Base-by-base conservation (phyloP, 225 moss, liverwort and hornwort species). In the Climacium dendroides region DNA sequence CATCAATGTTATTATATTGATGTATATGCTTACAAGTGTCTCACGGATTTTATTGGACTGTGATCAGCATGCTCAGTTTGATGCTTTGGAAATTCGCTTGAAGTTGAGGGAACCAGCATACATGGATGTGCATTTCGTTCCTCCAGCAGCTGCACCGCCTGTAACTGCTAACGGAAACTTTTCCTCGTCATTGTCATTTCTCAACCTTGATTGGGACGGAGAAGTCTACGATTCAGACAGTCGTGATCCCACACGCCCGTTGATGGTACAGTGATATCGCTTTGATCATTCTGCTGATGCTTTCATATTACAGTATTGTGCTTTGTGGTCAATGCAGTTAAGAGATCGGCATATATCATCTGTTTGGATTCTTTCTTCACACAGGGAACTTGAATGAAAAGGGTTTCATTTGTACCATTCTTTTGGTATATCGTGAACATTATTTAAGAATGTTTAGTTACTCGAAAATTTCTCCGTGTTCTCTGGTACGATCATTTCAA, bases 41-140 rank as follows among this genome's bases (percentile, higher is more conserved):
- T 88, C 71, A 90, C 64, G 43, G 7, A 58, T 85, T 41, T 58
- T 85, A 87, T 53, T 87, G 67, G 79, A 81, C 37, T 84, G 54
- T 86, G 73, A 91, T 85, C 93, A 99, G 99, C 99, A 99, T 90
- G 89, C 60, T 80, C 96, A 95, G 81, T 99, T 99, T 91, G 95
- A 99, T 91, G 95, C 94, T 83, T 92, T 99, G 78, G 99, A 97
- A 87, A 83, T 78, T 89, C 95, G 95, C 53, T 91, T 97, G 74
- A 93, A 85, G 93, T 89, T 91, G 82, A 94, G 96, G 61, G 95
- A 96, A 59, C 94, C 97, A 10, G 95, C 96, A 37, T 90, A 92
- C 41, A 90, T 93, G 93, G 96, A 96, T 89, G 90, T 95, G 35
- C 94, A 94, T 85, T 83, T 62, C 80, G 62, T 91, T 86, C 94